phyloP scores from a whole-genome alignment of 371 early-diverging fungal genomes.

The Apophysomyces sp. region DNA sequence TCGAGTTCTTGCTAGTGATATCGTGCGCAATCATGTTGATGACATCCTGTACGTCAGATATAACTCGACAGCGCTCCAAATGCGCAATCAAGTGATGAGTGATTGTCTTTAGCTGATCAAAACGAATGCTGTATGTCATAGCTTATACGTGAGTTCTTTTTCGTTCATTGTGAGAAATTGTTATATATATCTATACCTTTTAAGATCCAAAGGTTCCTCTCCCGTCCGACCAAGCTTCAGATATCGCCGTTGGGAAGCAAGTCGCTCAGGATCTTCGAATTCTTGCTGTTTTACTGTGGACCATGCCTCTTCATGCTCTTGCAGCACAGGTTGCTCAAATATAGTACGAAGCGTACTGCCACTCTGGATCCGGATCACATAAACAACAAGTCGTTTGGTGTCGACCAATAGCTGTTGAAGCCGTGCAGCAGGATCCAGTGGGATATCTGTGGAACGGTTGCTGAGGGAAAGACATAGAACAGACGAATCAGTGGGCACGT shows the following conservation, averaged over 20 bases:
- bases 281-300: conserved; percentile 53
- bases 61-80: conserved; percentile 40
- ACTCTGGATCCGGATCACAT: conserved; percentile 80
- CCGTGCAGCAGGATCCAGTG: conserved; percentile 64
- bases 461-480: conserved; percentile 73
- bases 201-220: conserved; percentile 31
- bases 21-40: conserved; percentile 90
- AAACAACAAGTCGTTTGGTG: conserved; percentile 86
- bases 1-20: conserved; percentile 89
- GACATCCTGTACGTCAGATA: conserved; percentile 80
- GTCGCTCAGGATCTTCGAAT: conserved; percentile 11
- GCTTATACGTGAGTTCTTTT: no score
- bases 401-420: conserved; percentile 78
- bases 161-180: no score
- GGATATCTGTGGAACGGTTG: conserved; percentile 63
- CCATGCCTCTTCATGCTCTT: conserved; percentile 75
- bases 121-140: conserved; percentile 27
- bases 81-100: conserved; percentile 25
- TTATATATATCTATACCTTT: conserved; percentile 30
- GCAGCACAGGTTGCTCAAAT: conserved; percentile 68
- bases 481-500: conserved; percentile 46
- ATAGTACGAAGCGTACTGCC: conserved; percentile 83
- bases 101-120: conserved; percentile 37
- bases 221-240: conserved; percentile 26
- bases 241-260: conserved; percentile 24